A percentile compares a stretch with the other conserved stretches of the same genome.
Conservation (phyloP, 1,284 basidiomycete genomes). For the Baeospora myosura region DNA sequence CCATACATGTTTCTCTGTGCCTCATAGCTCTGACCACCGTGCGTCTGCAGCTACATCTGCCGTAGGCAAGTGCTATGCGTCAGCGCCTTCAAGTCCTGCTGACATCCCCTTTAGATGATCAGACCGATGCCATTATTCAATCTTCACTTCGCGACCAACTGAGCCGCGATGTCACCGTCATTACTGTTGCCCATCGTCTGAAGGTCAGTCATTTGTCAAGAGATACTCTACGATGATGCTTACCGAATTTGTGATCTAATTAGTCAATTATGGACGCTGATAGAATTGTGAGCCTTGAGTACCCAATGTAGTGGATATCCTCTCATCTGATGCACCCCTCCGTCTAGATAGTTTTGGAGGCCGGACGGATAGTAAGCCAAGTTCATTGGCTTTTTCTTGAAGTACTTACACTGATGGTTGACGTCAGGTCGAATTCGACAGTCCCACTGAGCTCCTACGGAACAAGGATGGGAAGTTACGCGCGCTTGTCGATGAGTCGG, state of each 20-base stretch:
- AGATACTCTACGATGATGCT: too few relatives aligned
- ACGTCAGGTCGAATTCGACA: constrained; percentile 32
- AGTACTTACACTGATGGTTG: background rate
- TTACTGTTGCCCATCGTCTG: constrained; percentile 50
- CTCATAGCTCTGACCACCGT: background rate
- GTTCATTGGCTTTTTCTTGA: background rate
- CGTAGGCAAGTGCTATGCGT: constrained; percentile 19
- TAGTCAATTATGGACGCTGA: constrained; percentile 48
- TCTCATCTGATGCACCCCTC: too few relatives aligned
- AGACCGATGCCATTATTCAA: constrained; percentile 41
- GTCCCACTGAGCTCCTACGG: constrained; percentile 43
- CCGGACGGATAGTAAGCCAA: constrained; percentile 25
- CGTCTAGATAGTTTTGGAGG: constrained; percentile 30
- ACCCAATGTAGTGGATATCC: background rate
- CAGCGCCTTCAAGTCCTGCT: background rate
- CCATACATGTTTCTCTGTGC: background rate
- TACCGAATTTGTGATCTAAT: too few relatives aligned
- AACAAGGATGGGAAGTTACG: constrained; percentile 37
- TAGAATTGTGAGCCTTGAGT: constrained; percentile 24
- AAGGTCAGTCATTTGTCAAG: too few relatives aligned
- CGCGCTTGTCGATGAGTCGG: constrained; percentile 38
- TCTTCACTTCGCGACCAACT: constrained; percentile 39
- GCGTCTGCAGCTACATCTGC: constrained; percentile 24
- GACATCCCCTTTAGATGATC: constrained; percentile 26
- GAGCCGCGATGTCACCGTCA: constrained; percentile 35